These are phyloP conservation scores for Colletotrichum echinochloae DNA, from an alignment of 2,329 filamentous ascomycete genomes.

Conservation along the genomic window DNA sequence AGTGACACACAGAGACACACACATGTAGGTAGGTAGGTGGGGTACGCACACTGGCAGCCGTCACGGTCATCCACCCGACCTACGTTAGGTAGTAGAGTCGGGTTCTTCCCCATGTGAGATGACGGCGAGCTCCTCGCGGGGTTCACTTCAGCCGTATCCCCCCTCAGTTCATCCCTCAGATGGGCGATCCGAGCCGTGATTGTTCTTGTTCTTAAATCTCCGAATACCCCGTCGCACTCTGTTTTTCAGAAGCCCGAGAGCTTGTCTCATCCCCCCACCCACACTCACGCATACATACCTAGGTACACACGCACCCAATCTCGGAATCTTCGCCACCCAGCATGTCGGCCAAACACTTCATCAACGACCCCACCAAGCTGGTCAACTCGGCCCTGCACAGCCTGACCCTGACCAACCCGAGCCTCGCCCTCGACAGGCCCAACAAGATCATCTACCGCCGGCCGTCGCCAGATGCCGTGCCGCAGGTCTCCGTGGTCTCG, in stretches of 20 bases:
- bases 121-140: conserved; percentile 9
- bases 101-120: conserved; percentile 12
- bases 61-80: conserved; percentile 33
- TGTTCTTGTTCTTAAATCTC: neutral
- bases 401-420: conserved; percentile 86
- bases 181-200: neutral
- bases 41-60: conserved; percentile 20
- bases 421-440: conserved; percentile 78
- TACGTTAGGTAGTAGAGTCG: conserved; percentile 39
- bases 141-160: conserved; percentile 14
- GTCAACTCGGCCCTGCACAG: conserved; percentile 82
- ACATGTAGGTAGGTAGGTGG: too few relatives aligned
- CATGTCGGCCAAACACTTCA: conserved; percentile 83
- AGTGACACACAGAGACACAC: neutral
- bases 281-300: neutral
- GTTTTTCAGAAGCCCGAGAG: neutral
- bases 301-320: neutral
- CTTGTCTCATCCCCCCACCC: neutral
- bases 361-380: conserved; percentile 84
- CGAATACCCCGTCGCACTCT: neutral
- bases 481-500: conserved; percentile 82
- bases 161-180: conserved; percentile 1
- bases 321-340: conserved; percentile 27
- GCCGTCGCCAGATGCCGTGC: conserved; percentile 56
- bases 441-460: conserved; percentile 89